Conservation (phyloP, 2,329 filamentous ascomycete genomes). For the Epichloe gansuensis region DNA sequence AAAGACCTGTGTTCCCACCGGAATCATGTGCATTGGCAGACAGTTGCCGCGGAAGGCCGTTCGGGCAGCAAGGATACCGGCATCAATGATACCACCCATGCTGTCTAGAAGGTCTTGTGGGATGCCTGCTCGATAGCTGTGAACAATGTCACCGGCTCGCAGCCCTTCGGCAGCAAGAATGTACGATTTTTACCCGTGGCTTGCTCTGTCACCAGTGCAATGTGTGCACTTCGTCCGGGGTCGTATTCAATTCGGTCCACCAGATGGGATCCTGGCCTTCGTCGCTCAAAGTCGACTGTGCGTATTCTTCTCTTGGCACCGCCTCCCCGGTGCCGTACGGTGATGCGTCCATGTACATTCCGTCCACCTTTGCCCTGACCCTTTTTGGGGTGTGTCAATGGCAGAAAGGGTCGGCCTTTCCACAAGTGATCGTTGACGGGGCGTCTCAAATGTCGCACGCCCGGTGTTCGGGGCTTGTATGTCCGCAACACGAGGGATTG, state of each 20-base stretch:
- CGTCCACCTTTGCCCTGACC: slow-evolving; percentile 87
- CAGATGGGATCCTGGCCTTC: slow-evolving; percentile 65
- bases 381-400: slow-evolving; percentile 83
- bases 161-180: slow-evolving; percentile 93
- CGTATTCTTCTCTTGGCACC: slow-evolving; percentile 86
- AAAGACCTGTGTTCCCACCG: slow-evolving; percentile 84
- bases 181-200: slow-evolving; percentile 71
- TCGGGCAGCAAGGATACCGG: slow-evolving; percentile 88
- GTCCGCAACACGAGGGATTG: slow-evolving; percentile 52
- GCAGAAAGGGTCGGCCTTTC: slow-evolving; percentile 76
- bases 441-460: slow-evolving; percentile 79
- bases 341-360: slow-evolving; percentile 77
- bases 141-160: slow-evolving; percentile 78
- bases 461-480: slow-evolving; percentile 88
- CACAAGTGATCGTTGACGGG: slow-evolving; percentile 94
- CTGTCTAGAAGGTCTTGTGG: slow-evolving; percentile 74
- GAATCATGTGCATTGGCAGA: slow-evolving; percentile 88
- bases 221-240: slow-evolving; percentile 82
- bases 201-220: slow-evolving; percentile 71
- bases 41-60: slow-evolving; percentile 94
- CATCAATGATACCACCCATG: slow-evolving; percentile 89
- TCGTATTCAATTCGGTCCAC: slow-evolving; percentile 97
- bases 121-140: slow-evolving; percentile 86
- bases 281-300: slow-evolving; percentile 78
- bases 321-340: slow-evolving; percentile 83